A percentile compares a stretch with the other conserved stretches of the same genome.
Conservation (phyloP, 306 rosid species). For the Delonix regia region DNA sequence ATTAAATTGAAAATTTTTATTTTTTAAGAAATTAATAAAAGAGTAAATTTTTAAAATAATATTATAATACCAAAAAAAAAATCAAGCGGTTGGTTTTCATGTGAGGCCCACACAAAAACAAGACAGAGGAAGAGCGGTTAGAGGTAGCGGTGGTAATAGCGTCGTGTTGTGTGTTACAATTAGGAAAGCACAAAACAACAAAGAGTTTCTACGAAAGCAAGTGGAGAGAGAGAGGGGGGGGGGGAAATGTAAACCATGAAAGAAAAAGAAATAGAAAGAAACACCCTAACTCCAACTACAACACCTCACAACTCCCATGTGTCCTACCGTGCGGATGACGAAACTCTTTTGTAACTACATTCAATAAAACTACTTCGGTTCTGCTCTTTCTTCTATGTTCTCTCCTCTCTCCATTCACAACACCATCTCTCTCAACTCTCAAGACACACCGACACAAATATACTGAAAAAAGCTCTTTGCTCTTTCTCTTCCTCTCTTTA, state of each 20-base stretch:
- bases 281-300: neutral
- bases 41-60: too few species aligned
- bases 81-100: neutral
- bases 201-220: too few species aligned
- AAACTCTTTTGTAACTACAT: conserved; percentile 47
- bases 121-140: neutral
- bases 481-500: too few species aligned
- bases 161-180: too few species aligned
- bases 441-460: neutral
- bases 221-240: too few species aligned
- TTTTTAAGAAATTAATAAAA: too few species aligned
- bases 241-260: too few species aligned
- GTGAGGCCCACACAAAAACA: neutral
- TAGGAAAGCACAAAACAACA: too few species aligned
- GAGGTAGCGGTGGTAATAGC: too few species aligned
- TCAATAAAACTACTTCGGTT: conserved; percentile 43
- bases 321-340: conserved; percentile 45
- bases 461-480: neutral
- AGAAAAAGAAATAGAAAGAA: neutral
- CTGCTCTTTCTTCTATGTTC: conserved; percentile 37
- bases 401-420: neutral
- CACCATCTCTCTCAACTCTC: neutral
- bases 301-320: conserved; percentile 41
- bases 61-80: too few species aligned
- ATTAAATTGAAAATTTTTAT: too few species aligned